Evolutionary conservation across 805 yeast species (phyloP).

Genomic region (Candida corydali): DNA sequence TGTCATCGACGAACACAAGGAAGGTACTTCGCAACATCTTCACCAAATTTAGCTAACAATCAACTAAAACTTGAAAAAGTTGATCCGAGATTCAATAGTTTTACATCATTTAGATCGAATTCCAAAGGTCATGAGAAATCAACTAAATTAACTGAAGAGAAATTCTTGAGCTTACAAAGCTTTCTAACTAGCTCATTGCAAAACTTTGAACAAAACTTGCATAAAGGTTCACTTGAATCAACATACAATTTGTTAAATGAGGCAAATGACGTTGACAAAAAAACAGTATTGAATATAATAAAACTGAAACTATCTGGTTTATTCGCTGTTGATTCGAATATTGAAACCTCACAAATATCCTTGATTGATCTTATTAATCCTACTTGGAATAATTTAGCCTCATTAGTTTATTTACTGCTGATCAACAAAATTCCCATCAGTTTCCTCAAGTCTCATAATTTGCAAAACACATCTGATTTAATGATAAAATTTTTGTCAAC

Average conservation of each 20-base stretch:
- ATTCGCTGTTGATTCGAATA: not conserved
- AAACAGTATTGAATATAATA: conserved; percentile 3
- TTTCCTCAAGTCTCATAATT: conserved; percentile 14
- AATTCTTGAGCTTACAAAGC: not conserved
- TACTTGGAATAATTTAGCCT: conserved; percentile 15
- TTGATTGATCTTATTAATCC: conserved; percentile 26
- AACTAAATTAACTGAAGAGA: not conserved
- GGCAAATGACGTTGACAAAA: conserved; percentile 1
- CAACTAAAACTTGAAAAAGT: not conserved
- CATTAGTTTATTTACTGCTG: conserved; percentile 17
- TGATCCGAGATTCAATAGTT: too few relatives aligned
- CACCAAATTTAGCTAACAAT: not conserved
- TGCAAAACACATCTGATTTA: conserved; percentile 17
- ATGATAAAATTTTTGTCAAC: conserved; percentile 18
- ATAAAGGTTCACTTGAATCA: conserved; percentile 2
- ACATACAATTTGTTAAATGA: conserved; percentile 8
- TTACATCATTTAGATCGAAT: not conserved
- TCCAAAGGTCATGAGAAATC: not conserved
- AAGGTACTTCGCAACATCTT: not conserved
- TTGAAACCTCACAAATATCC: not conserved
- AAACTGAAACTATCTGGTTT: conserved; percentile 1
- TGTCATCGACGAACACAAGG: too few relatives aligned
- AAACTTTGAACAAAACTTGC: not conserved
- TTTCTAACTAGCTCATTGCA: conserved; percentile 3
- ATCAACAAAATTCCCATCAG: conserved; percentile 16